phyloP scores from a whole-genome alignment of 2,329 filamentous ascomycete genomes.

The Thyridium curvatum region DNA sequence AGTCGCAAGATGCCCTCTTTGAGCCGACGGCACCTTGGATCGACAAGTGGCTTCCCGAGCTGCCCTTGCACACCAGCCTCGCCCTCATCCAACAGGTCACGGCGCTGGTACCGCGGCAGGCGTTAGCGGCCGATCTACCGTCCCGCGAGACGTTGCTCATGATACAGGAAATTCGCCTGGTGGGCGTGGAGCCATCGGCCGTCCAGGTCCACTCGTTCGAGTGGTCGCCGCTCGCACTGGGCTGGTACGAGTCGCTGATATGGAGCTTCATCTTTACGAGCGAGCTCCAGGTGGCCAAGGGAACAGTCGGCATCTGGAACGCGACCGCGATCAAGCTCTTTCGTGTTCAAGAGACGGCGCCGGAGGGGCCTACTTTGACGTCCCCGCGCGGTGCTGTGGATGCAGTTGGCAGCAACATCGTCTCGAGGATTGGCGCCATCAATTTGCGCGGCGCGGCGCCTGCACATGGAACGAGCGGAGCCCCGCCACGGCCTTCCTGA shows the following conservation, averaged over 20 bases:
- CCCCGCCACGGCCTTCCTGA: too few species aligned
- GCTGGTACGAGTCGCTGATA: constrained; percentile 92
- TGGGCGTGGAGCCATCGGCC: constrained; percentile 67
- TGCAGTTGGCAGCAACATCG: constrained; percentile 84
- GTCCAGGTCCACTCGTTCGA: constrained; percentile 81
- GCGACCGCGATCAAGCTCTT: constrained; percentile 85
- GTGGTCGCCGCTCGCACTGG: constrained; percentile 83
- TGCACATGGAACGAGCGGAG: constrained; percentile 1
- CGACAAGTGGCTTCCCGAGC: constrained; percentile 85
- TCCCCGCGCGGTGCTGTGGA: constrained; percentile 88
- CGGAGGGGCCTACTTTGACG: constrained; percentile 72
- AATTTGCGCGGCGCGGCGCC: constrained; percentile 53
- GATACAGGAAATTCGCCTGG: constrained; percentile 56
- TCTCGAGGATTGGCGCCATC: constrained; percentile 77
- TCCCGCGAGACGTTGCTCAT: constrained; percentile 29
- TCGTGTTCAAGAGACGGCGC: constrained; percentile 77
- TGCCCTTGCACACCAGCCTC: constrained; percentile 82
- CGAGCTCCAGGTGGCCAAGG: constrained; percentile 82
- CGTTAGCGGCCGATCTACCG: constrained; percentile 33
- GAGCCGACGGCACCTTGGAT: constrained; percentile 81
- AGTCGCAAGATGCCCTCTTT: constrained; percentile 57
- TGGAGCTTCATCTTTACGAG: constrained; percentile 91
- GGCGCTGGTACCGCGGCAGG: constrained; percentile 48
- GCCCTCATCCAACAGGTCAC: constrained; percentile 65
- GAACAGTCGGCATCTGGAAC: constrained; percentile 91